Evolutionary conservation across 208 protist genomes (phyloP).

Genomic region (Trypanosoma cruzi): DNA sequence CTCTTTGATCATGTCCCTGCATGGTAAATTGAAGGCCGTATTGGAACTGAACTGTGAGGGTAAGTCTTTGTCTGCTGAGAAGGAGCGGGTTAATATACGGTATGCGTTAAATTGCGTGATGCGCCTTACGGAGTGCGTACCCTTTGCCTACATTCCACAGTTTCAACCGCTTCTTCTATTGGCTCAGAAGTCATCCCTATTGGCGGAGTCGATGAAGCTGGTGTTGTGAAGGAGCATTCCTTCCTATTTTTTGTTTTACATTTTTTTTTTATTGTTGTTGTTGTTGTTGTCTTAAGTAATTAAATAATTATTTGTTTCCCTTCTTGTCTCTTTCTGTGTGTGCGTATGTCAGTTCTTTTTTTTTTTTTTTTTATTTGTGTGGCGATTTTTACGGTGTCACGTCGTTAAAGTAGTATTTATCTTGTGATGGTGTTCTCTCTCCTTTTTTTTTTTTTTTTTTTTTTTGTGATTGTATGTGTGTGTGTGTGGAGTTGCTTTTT

Average conservation of each 20-base stretch:
- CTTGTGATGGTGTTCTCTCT: too few species aligned
- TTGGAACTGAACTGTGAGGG: conserved; percentile 31
- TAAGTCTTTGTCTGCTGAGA: conserved; percentile 18
- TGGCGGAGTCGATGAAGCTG: conserved; percentile 30
- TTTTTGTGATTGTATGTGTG: conserved; percentile 4
- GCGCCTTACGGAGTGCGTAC: conserved; percentile 26
- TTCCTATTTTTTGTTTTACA: conserved; percentile 3
- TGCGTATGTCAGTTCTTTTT: not conserved
- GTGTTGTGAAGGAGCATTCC: not conserved
- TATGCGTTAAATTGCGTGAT: conserved; percentile 48
- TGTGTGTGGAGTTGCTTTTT: not conserved
- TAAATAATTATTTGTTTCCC: conserved; percentile 2
- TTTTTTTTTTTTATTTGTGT: not conserved
- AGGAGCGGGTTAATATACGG: conserved; percentile 34
- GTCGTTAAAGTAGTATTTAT: too few species aligned
- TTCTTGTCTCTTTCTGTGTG: conserved; percentile 1
- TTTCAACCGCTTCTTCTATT: conserved; percentile 43
- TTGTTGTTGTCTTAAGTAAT: conserved; percentile 3
- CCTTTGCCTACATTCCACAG: conserved; percentile 38
- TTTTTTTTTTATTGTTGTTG: conserved; percentile 3
- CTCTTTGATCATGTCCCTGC: conserved; percentile 34
- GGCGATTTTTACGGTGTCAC: too few species aligned
- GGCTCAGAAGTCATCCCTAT: conserved; percentile 29
- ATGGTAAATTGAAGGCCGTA: conserved; percentile 43
- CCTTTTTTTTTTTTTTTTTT: conserved; percentile 13